Evolutionary conservation across 495 filamentous ascomycete species (phyloP), one percentile per base, ranked within the genome.

Genomic region (Beverwykella pulmonaria): DNA sequence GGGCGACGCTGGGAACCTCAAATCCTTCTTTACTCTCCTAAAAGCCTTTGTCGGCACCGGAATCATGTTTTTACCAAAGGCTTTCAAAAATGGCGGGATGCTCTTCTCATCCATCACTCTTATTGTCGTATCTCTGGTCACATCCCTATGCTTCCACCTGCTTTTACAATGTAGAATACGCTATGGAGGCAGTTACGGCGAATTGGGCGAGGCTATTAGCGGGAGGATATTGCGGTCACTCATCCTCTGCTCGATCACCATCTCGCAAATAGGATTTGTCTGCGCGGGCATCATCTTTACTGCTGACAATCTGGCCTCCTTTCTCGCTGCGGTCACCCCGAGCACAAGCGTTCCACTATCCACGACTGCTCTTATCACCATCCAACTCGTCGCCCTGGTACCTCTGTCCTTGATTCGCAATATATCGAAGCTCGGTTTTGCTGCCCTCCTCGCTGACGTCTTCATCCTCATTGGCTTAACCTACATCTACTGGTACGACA

Each of bases 221-320:
- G 86, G 87, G 0, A 71, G 68, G 15, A 74, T 66, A 22, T 77
- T 88, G 73, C 77, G 85, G 19, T 73, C 73, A 1, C 71, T 88
- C 12, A 84, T 87, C 41, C 78, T 88, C 2, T 73, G 59, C 17
- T 87, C 85, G n/a, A 84, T 89, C 61, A 81, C 82, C 9, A 70
- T 89, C n/a, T 87, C 85, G 0, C 87, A 89, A 69, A 74, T 89
- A 22, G 87, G 87, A 10, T 89, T 89, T 64, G 87, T 89, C 47
- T 88, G 84, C 67, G 80, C 86, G 0, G 85, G 85, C 36, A 81
- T 89, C 54, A 85, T 89, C 34, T 89, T 89, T 70, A 81, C 82
- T n/a, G 86, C 86, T 0, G 84, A 89, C 67, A 89, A 89, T 68
- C 65, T 87, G 14, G 75, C 74, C 14, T 81, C 81, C 0, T 88